Evolutionary conservation across 306 rosid genomes (phyloP).

Genomic region (Clitoria ternatea): DNA sequence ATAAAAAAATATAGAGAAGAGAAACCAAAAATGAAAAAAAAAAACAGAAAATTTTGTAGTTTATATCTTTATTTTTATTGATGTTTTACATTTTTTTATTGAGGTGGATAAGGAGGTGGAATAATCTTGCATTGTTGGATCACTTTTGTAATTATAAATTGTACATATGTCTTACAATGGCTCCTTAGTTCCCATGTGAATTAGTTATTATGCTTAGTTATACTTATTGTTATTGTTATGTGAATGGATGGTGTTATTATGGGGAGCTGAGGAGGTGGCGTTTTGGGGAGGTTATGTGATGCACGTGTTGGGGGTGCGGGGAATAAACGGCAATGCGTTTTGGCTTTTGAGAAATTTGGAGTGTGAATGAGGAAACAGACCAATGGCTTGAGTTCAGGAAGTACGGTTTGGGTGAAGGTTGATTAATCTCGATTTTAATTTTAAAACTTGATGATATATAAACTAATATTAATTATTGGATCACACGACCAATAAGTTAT

Average conservation of each 20-base stretch:
- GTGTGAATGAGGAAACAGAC: not conserved
- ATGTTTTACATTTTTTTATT: conserved; percentile 11
- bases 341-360: conserved; percentile 6
- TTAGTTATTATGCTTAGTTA: not conserved
- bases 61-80: not conserved
- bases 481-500: too few relatives aligned
- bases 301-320: conserved; percentile 31
- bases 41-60: conserved; percentile 26
- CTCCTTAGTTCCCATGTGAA: not conserved
- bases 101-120: not conserved
- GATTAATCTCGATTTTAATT: too few relatives aligned
- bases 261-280: not conserved
- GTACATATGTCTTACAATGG: conserved; percentile 32
- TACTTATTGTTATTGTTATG: not conserved
- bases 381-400: not conserved
- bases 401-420: conserved; percentile 8
- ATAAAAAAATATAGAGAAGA: not conserved
- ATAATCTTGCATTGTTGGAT: not conserved
- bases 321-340: conserved; percentile 8
- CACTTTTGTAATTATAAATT: conserved; percentile 30
- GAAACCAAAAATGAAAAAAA: not conserved
- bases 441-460: too few relatives aligned
- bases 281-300: not conserved
- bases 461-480: too few relatives aligned
- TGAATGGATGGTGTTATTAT: not conserved